Base-by-base conservation (phyloP, 352 stramenopile genomes). In the Pythium dissimile region DNA sequence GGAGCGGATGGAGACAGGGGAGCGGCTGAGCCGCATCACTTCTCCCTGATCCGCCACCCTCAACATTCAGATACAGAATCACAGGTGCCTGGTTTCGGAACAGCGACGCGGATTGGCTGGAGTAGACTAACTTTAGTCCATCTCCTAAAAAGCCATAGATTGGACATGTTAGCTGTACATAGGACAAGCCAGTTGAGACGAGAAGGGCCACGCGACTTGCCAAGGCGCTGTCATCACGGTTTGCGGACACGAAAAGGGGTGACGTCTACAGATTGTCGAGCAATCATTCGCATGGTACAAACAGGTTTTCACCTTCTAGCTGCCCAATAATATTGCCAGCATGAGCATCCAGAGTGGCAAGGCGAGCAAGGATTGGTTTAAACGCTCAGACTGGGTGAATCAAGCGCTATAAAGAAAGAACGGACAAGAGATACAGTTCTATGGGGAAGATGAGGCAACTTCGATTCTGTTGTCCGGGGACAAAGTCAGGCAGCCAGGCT, bases 91-190 rank as follows among this genome's bases (percentile, higher is more conserved):
- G 21, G 23, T 13, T 5, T 23, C 10, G 4, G 13, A 37, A 50
- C 13, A 35, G 27, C 11, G n/a, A 18, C 43, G 7, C 4, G 23
- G 28, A n/a, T n/a, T 26, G 18, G 31, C 15, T 41, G 45, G 39
- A 18, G 8, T 30, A 38, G 45, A 52, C 45, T 52, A 52, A 52
- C 28, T 42, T 52, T 52, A 52, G 45, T 52, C 45, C 45, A 52
- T 35, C 45, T 41, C 28, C 26, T 38, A 28, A 30, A 28, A 5
- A 10, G 13, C n/a, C 45, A 20, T 16, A 52, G 12, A 52, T 41
- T 3, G 2, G 27, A 4, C 45, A 23, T 41, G 2, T 15, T 3
- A 21, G 0, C 34, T 41, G 5, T n/a, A 41, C 34, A 41, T 16
- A 41, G 20, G 34, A n/a, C 34, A 41, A 41, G 6, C 34, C 34